Conservation (phyloP, 352 stramenopile species). For the Pythium diclinum region DNA sequence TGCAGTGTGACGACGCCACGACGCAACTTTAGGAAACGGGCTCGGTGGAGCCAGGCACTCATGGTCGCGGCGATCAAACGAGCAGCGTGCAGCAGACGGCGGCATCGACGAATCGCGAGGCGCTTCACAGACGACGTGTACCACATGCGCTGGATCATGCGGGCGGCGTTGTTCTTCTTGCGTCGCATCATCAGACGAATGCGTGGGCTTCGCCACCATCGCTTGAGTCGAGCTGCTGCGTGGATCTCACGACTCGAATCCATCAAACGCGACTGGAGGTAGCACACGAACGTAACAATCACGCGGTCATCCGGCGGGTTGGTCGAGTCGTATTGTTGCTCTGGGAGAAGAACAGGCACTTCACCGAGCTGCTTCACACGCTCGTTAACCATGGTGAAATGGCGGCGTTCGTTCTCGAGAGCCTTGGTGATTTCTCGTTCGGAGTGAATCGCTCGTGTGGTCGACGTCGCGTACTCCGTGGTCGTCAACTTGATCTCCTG, state of each 20-base stretch:
- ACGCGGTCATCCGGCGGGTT: conserved; percentile 92
- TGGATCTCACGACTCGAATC: conserved; percentile 93
- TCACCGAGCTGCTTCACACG: conserved; percentile 90
- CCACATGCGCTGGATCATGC: conserved; percentile 75
- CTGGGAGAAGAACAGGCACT: conserved; percentile 87
- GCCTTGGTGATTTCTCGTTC: conserved; percentile 20
- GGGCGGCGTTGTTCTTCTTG: conserved; percentile 56
- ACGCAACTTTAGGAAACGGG: conserved; percentile 23
- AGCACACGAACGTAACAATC: conserved; percentile 93
- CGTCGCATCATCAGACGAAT: conserved; percentile 52
- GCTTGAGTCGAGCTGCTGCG: conserved; percentile 85
- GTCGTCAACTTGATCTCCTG: conserved; percentile 55
- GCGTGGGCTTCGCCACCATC: conserved; percentile 61
- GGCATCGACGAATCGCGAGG: conserved; percentile 65
- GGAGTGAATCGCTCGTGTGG: conserved; percentile 25
- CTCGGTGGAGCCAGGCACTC: conserved; percentile 20
- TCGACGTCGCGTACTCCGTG: conserved; percentile 23
- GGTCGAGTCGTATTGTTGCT: conserved; percentile 78
- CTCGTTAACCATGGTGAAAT: conserved; percentile 88
- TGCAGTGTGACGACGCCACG: conserved; percentile 32
- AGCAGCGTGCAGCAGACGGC: conserved; percentile 54
- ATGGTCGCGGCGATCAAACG: conserved; percentile 42
- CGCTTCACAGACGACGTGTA: conserved; percentile 76
- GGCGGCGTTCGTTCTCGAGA: conserved; percentile 71
- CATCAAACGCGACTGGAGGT: conserved; percentile 93